Conservation (phyloP, 768 basidiomycete genomes). For the Porphyrellus cyaneotinctus region DNA sequence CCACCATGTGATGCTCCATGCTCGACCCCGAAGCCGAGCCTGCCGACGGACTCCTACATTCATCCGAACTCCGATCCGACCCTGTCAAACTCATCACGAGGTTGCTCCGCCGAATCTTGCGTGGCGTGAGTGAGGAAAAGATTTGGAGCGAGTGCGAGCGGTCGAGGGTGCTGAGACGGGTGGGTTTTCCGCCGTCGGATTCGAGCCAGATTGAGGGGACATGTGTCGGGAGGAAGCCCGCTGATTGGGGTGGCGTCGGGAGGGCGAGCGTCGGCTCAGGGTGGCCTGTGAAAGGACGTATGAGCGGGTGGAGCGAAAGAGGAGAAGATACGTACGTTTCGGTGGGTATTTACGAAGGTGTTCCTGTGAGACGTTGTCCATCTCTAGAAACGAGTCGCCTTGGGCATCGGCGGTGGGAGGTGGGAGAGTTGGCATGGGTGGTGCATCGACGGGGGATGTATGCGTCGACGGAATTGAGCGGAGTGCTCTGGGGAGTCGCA, state of each 20-base stretch:
- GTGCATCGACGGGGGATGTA: conserved; percentile 30
- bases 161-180: conserved; percentile 18
- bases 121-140: conserved; percentile 13
- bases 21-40: background rate
- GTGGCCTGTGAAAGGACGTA: conserved; percentile 4
- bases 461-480: conserved; percentile 31
- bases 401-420: background rate
- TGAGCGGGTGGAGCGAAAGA: background rate
- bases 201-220: conserved; percentile 53
- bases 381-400: conserved; percentile 33
- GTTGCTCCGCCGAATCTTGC: conserved; percentile 19
- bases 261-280: conserved; percentile 14
- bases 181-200: conserved; percentile 30
- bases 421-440: conserved; percentile 29
- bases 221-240: conserved; percentile 12
- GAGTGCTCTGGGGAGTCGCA: conserved; percentile 51
- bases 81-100: conserved; percentile 25
- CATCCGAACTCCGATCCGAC: conserved; percentile 6
- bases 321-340: conserved; percentile 6
- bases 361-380: conserved; percentile 32
- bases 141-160: conserved; percentile 20
- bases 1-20: background rate
- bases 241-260: conserved; percentile 22
- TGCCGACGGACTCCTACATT: background rate
- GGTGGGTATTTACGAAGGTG: conserved; percentile 24